phyloP scores from a whole-genome alignment of 23 red algal species.

The Gracilaria gracilis region DNA sequence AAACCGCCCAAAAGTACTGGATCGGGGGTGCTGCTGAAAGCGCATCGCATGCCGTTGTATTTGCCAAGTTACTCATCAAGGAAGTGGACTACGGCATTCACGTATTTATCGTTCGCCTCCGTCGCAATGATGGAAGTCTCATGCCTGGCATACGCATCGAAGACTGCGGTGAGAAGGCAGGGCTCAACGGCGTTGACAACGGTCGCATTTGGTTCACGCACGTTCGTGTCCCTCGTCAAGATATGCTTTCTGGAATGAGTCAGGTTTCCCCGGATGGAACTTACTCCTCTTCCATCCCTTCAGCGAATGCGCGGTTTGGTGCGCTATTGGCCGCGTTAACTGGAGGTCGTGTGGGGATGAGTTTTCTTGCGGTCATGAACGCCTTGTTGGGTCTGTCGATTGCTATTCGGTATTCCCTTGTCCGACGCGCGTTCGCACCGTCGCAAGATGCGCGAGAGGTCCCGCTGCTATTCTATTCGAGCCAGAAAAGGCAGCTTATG shows the following conservation, averaged over 20 bases:
- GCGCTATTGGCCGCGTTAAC: conserved; percentile 87
- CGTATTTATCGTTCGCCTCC: conserved; percentile 87
- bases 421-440: conserved; percentile 84
- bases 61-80: conserved; percentile 81
- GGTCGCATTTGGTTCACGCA: conserved; percentile 98
- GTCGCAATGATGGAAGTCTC: conserved; percentile 46
- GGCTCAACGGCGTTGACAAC: conserved; percentile 99
- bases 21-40: conserved; percentile 91
- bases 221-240: conserved; percentile 66
- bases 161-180: conserved; percentile 90
- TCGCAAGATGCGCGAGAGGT: conserved; percentile 59
- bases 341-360: conserved; percentile 92
- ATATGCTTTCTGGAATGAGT: conserved; percentile 72
- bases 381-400: conserved; percentile 85
- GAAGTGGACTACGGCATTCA: conserved; percentile 82
- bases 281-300: conserved; percentile 74
- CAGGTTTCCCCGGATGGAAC: conserved; percentile 68
- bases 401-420: conserved; percentile 82
- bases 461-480: conserved; percentile 77
- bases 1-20: conserved; percentile 96
- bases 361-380: conserved; percentile 48
- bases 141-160: conserved; percentile 68
- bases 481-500: conserved; percentile 77
- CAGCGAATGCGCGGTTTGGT: conserved; percentile 87
- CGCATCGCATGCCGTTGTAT: conserved; percentile 78